These are phyloP conservation scores for Gossypium laxum DNA, from an alignment of 441 rosid genomes.

Conservation along the genomic window DNA sequence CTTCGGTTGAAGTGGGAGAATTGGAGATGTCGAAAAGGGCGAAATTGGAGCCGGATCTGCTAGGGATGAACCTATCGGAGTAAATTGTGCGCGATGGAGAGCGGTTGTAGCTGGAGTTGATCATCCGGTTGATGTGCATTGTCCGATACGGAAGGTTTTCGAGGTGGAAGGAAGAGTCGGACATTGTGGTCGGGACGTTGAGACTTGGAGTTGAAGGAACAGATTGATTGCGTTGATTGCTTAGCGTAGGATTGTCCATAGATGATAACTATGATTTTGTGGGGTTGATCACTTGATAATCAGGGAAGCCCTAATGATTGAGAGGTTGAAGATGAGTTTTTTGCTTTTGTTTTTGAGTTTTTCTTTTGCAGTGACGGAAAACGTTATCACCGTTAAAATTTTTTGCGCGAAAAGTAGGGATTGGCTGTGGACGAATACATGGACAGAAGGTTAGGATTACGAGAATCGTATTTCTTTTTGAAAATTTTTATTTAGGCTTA, in stretches of 20 bases:
- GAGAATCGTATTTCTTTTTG: neutral
- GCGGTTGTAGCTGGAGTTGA: slow-evolving; percentile 49
- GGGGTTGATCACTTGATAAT: neutral
- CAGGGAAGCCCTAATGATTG: slow-evolving; percentile 13
- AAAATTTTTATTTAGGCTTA: neutral
- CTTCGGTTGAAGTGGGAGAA: slow-evolving; percentile 25
- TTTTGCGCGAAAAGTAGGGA: slow-evolving; percentile 15
- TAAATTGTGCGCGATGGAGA: slow-evolving; percentile 75
- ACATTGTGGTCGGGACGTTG: slow-evolving; percentile 41
- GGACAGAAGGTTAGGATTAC: neutral
- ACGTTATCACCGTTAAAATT: neutral
- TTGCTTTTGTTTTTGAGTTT: neutral
- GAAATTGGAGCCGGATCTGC: slow-evolving; percentile 86
- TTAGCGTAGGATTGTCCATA: slow-evolving; percentile 45
- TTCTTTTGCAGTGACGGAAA: neutral
- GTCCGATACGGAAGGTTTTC: slow-evolving; percentile 21
- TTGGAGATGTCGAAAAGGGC: slow-evolving; percentile 54
- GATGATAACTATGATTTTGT: neutral
- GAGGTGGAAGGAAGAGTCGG: slow-evolving; percentile 25
- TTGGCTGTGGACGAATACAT: neutral
- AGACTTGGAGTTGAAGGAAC: slow-evolving; percentile 23
- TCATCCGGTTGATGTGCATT: slow-evolving; percentile 50
- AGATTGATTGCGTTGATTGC: slow-evolving; percentile 16
- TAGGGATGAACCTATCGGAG: slow-evolving; percentile 84
- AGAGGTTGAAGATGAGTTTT: slow-evolving; percentile 1